A percentile compares a stretch with the other conserved stretches of the same genome.
Conservation (phyloP, 2,329 filamentous ascomycete species). For the Tolypocladium album region DNA sequence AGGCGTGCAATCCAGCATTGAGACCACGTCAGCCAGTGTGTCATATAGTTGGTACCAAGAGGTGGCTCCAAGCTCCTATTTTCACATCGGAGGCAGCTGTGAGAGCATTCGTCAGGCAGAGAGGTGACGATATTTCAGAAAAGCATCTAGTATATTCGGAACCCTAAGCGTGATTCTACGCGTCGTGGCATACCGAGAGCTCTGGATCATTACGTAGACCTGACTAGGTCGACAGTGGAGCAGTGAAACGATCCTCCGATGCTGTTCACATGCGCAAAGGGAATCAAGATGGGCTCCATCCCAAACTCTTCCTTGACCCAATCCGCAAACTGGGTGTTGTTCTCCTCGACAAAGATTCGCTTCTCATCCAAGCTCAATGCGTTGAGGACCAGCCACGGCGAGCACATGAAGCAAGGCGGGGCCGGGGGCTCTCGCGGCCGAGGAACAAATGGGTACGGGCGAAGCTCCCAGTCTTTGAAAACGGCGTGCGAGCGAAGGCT, state of each 20-base stretch:
- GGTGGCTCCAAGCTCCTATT: too few species aligned
- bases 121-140: too few species aligned
- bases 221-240: constrained; percentile 1
- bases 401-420: constrained; percentile 1
- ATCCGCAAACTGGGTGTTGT: neutral
- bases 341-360: neutral
- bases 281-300: constrained; percentile 1
- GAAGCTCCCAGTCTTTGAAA: neutral
- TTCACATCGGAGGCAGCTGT: too few species aligned
- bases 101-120: too few species aligned
- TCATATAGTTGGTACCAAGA: too few species aligned
- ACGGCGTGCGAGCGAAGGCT: neutral
- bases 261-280: constrained; percentile 1
- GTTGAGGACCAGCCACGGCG: constrained; percentile 2
- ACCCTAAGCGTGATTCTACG: too few species aligned
- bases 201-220: neutral
- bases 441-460: neutral
- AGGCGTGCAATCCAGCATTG: too few species aligned
- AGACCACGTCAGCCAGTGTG: too few species aligned
- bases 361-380: constrained; percentile 1
- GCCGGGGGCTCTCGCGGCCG: neutral
- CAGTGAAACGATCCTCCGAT: constrained; percentile 1
- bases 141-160: too few species aligned
- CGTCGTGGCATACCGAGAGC: too few species aligned
- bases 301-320: neutral